Evolutionary conservation across 192 early-diverging fungal genomes (phyloP), one percentile per base, ranked within the genome.

Genomic region (Gamsiella multidivaricata): DNA sequence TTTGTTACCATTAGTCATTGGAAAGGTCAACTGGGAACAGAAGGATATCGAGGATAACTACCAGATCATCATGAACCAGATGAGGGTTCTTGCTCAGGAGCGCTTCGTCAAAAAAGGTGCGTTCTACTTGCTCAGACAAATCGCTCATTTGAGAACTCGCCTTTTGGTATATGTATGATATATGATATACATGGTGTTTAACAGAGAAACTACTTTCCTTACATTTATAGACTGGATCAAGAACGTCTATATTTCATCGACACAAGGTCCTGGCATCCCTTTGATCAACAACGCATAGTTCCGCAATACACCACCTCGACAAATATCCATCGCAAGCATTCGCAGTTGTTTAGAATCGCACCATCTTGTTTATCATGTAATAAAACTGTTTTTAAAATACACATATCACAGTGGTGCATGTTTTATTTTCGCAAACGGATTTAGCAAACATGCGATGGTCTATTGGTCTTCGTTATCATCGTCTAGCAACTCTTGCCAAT

Each of bases 191-290:
- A n/a, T n/a, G n/a, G n/a, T n/a, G n/a, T n/a, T n/a, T n/a, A n/a
- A n/a, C n/a, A n/a, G n/a, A n/a, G n/a, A n/a, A n/a, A n/a, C n/a
- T n/a, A n/a, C n/a, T n/a, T n/a, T 12, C 23, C 33, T 32, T 53
- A 12, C 3, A 23, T 37, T 46, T 65, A 51, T 56, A 74, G 85
- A 84, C 9, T 85, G 90, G 57, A 79, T 92, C 55, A 82, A 82
- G 57, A 87, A 89, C 39, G 84, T 91, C 8, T 84, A 83, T 45
- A 76, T 92, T 17, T 88, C 88, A 64, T 90, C 89, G 10, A 92
- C 91, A 7, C 89, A 87, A 42, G 91, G 89, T 37, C 91, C 91
- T 11, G 91, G 89, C 25, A 74, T 92, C 52, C 86, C 83, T 23
- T 69, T 92, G 43, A 81, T 84, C 31, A 84, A 81, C 64, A 88